Conservation (phyloP, 495 filamentous ascomycete genomes). For the Xylaria nigripes region DNA sequence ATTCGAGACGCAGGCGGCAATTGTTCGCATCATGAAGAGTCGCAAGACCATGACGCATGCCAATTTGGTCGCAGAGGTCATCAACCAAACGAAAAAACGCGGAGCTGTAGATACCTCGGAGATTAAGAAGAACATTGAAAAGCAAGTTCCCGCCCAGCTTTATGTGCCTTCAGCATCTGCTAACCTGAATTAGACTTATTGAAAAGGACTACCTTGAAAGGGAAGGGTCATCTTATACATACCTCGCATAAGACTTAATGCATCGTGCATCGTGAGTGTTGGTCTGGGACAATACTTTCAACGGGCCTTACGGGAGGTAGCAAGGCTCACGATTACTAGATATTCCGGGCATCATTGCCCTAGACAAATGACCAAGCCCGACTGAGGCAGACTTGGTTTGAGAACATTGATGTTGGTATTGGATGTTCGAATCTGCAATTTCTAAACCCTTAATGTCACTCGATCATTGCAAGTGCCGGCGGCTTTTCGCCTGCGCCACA, state of each 20-base stretch:
- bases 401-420: neutral
- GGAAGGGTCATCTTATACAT: constrained; percentile 68
- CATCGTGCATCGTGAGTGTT: neutral
- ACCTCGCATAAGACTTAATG: constrained; percentile 57
- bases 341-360: neutral
- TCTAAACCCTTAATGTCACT: neutral
- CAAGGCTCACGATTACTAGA: neutral
- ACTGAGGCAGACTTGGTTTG: neutral
- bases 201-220: constrained; percentile 96
- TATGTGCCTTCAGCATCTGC: neutral
- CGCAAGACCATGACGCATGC: constrained; percentile 75
- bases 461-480: neutral
- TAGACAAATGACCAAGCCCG: neutral
- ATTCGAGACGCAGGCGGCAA: constrained; percentile 93
- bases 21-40: constrained; percentile 96
- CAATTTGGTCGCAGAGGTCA: constrained; percentile 78
- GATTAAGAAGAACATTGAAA: constrained; percentile 96
- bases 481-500: neutral
- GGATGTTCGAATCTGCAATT: neutral
- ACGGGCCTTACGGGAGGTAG: neutral
- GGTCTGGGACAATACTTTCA: neutral
- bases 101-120: constrained; percentile 75
- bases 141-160: constrained; percentile 43
- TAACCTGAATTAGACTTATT: constrained; percentile 54
- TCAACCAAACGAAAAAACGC: constrained; percentile 75